Base-by-base conservation (phyloP, 106 monocot species). In the Hemerocallis citrina region DNA sequence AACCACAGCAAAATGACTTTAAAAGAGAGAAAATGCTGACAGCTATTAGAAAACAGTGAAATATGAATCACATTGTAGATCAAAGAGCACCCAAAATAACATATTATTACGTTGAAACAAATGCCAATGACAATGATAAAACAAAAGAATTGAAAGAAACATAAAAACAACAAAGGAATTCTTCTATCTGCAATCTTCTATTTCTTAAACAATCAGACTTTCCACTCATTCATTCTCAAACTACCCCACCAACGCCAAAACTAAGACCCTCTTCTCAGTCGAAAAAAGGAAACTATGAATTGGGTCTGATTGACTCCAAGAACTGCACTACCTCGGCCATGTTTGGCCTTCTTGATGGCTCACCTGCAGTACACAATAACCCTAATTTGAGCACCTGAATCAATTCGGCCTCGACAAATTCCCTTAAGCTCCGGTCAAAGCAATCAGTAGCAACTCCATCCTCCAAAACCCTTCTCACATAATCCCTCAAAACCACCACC, bases 321-420 rank as follows among this genome's bases (percentile, higher is more conserved):
- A 77, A 85, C 71, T 99, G 92, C 68, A 99, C 92, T 41, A 92
- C 98, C 64, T 99, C 98, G 2, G 84, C 91, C 92, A 99, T 99
- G 68, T 64, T 83, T 2, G 92, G 98, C 62, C 98, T 72, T 68
- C 54, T 85, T 15, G 64, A 51, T 3, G 92, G 82, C 34, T 36
- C 70, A 32, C 83, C 80, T 0, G 85, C 65, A 37, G 92, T 88
- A 66, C 98, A 99, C 52, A 99, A 70, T 68, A 99, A 62, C 20
- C 98, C 98, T 30, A 99, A 30, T 66, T 92, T 99, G 30, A 99
- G 87, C 7, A 92, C 98, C 67, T 88, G 98, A 49, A 85, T 71
- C 61, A 92, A 35, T 67, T 99, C 98, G n/a, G 65, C 74, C 72
- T 92, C 92, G 21, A 58, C 68, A 38, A 83, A 81, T 4, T 70